Evolutionary conservation across 345 rosid genomes (phyloP).

Genomic region (Sapria himalayana): DNA sequence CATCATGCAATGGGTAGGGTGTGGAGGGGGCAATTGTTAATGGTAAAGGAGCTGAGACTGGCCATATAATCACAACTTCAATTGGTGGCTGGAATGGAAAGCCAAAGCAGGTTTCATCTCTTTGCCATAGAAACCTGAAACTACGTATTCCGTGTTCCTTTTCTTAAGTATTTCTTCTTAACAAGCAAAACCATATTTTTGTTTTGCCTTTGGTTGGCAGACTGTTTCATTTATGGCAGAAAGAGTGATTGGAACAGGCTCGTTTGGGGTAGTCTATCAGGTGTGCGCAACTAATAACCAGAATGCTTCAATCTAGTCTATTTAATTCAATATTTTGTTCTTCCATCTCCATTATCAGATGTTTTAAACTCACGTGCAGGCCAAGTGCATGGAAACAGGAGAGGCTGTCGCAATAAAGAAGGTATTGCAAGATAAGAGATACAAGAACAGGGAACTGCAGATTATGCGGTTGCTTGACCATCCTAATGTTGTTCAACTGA

Average conservation of each 20-base stretch:
- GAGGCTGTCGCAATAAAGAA: slow-evolving; percentile 84
- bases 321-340: not conserved
- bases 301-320: too few relatives aligned
- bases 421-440: slow-evolving; percentile 87
- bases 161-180: slow-evolving; percentile 3
- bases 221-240: slow-evolving; percentile 64
- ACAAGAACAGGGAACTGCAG: slow-evolving; percentile 96
- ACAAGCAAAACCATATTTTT: too few relatives aligned
- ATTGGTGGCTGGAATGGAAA: slow-evolving; percentile 74
- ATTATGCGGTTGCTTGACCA: slow-evolving; percentile 73
- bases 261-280: slow-evolving; percentile 90
- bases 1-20: slow-evolving; percentile 21
- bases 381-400: slow-evolving; percentile 69
- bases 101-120: slow-evolving; percentile 59
- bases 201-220: slow-evolving; percentile 19
- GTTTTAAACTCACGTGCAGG: slow-evolving; percentile 18
- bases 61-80: slow-evolving; percentile 63
- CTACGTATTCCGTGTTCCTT: not conserved
- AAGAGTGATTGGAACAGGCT: slow-evolving; percentile 71
- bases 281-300: slow-evolving; percentile 12
- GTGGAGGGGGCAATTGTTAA: slow-evolving; percentile 39
- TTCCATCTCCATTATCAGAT: not conserved
- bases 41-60: slow-evolving; percentile 73
- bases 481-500: slow-evolving; percentile 64
- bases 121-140: not conserved